Base-by-base conservation (phyloP, 768 basidiomycete genomes). In the Boletus fagicola region DNA sequence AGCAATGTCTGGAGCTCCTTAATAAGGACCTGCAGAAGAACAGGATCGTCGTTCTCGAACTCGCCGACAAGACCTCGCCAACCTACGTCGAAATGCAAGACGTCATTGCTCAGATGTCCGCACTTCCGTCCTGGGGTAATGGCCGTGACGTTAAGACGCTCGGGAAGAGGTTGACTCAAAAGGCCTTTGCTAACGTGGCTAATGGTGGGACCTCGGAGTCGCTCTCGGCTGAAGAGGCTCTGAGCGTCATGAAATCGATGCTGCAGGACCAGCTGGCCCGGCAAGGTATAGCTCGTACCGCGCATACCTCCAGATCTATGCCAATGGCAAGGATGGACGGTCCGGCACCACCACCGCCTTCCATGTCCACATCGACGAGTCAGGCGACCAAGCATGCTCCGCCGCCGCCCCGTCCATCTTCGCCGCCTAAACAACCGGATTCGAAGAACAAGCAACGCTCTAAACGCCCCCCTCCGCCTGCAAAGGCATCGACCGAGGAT, bases 121-220 rank as follows among this genome's bases (percentile, higher is more conserved):
- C 56, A 0, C 70, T 87, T 1, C 73, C 76, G 1, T 79, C 80
- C 1, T 89, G 87, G 87, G 87, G 87, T 1, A 89, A 89, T 49
- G 87, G 83, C 0, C 78, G 86, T 5, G 87, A 88, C 61, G 75
- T 88, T 61, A 74, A 80, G 55, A 81, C 80, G 0, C 71, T 87
- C 6, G 70, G 82, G 5, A 81, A 79, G 63, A 68, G 75, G 44
- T 77, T 88, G 73, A 68, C 77, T 12, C 69, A 74, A 18, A 31
- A 63, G 2, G 83, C 79, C 0, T 74, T 80, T 46, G 64, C 71
- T 10, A 61, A 64, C 31, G 49, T 67, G 31, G 60, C 61, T 12
- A 50, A 50, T 9, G 59, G 54, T 12, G 68, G 63, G 7, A 53
- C 56, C 7, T 59, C 62, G 24, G 47, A 69, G 15, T 63, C 55